Evolutionary conservation across 768 basidiomycete species (phyloP).

Genomic region (Rubroboletus pulcherrimus): DNA sequence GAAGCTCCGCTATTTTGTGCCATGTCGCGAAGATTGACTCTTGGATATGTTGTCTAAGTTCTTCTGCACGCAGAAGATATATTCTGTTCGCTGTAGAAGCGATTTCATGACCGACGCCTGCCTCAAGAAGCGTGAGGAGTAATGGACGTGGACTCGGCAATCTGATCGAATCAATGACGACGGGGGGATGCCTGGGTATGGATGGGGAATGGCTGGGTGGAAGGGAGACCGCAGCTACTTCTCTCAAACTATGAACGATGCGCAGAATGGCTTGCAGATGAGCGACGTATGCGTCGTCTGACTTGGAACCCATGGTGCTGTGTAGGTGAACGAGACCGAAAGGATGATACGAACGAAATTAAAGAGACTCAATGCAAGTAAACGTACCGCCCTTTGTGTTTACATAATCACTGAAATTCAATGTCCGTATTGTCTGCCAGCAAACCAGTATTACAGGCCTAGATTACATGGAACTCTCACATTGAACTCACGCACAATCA

Average conservation of each 20-base stretch:
- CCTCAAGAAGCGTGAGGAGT: neutral
- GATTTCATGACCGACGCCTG: neutral
- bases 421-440: constrained; percentile 21
- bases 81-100: fast-evolving
- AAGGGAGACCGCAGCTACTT: neutral
- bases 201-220: neutral
- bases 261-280: neutral
- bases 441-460: too few species aligned
- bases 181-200: too few species aligned
- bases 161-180: neutral
- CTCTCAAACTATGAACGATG: neutral
- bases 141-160: neutral
- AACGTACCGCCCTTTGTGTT: too few species aligned
- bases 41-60: neutral
- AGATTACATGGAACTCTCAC: too few species aligned
- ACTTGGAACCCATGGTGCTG: neutral
- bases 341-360: too few species aligned
- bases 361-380: too few species aligned
- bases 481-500: too few species aligned
- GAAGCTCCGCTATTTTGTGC: neutral
- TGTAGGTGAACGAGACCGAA: too few species aligned
- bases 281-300: neutral
- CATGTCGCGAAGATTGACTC: neutral
- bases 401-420: too few species aligned
- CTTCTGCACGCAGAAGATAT: neutral